Base-by-base conservation (phyloP, 2,329 filamentous ascomycete species). In the Xylariaceae sp. region DNA sequence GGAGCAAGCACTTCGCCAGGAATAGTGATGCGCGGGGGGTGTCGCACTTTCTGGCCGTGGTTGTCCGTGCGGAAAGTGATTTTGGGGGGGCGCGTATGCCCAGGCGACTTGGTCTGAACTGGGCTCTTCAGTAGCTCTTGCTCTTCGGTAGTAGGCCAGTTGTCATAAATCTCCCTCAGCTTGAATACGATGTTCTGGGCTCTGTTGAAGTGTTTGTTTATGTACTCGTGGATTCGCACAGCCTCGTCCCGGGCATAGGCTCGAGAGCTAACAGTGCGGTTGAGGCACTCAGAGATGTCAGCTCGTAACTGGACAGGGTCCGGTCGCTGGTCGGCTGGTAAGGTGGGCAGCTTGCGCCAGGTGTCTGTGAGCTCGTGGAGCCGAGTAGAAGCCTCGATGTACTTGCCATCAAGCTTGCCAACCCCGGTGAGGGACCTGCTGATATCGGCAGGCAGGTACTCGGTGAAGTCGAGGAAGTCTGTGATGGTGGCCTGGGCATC, bases 401-500 rank as follows among this genome's bases (percentile, higher is more conserved):
- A 84, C 14, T 69, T 74, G 57, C 78, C 66, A 66, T 87, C 84
- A 48, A 88, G 82, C 58, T 86, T 79, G 48, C 81, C 79, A 55
- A 88, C 84, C 36, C 87, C 73, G 4, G 81, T 85, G 42, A 88
- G 72, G 19, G 84, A 87, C 51, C 85, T 81, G 56, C 79, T 74
- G 62, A 88, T 79, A 64, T 88, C 85, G 46, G 83, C 81, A 11
- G 84, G 83, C 1, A 88, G 77, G 68, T 87, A 86, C 67, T 88
- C 85, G 60, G 83, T 86, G 59, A 84, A 84, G 65, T 87, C 84
- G 66, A 87, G 79, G 64, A 86, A 87, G 67, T 87, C 84, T 54
- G 82, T 86, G 16, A 87, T 79, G n/a, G 83, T 86, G 6, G 84
- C 83, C 61, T 87, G 83, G 22, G 82, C 82, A 71, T 88, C 84